phyloP scores from a whole-genome alignment of 2,329 filamentous ascomycete species.

The Pseudocercospora musae region DNA sequence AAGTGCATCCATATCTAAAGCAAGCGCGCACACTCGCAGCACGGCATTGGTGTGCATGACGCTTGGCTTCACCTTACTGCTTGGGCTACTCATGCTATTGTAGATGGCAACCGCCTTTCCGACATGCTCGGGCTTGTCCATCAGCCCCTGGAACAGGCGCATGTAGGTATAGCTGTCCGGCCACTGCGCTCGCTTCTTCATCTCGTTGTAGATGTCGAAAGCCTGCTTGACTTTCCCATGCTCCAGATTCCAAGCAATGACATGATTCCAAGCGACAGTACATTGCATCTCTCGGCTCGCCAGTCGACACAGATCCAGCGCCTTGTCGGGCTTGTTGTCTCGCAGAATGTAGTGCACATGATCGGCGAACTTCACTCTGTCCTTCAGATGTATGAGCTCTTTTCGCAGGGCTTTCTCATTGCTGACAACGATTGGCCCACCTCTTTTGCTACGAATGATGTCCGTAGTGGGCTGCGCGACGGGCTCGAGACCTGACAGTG shows the following conservation, averaged over 20 bases:
- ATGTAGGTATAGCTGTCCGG: slow-evolving; percentile 84
- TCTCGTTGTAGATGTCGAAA: slow-evolving; percentile 90
- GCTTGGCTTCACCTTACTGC: slow-evolving; percentile 64
- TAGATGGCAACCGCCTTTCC: slow-evolving; percentile 72
- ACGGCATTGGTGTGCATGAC: slow-evolving; percentile 85
- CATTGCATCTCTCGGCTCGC: slow-evolving; percentile 65
- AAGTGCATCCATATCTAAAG: slow-evolving; percentile 72
- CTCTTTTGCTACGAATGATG: slow-evolving; percentile 2
- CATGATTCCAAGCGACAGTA: slow-evolving; percentile 80
- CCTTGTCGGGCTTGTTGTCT: slow-evolving; percentile 62
- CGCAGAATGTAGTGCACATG: slow-evolving; percentile 61
- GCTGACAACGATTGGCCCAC: slow-evolving; percentile 6
- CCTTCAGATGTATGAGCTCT: slow-evolving; percentile 62
- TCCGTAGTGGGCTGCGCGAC: slow-evolving; percentile 6
- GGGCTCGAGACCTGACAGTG: slow-evolving; percentile 31
- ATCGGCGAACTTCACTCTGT: slow-evolving; percentile 70
- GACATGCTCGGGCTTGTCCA: slow-evolving; percentile 57
- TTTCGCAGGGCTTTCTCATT: slow-evolving; percentile 42
- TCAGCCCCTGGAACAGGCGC: slow-evolving; percentile 73
- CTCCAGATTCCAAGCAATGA: slow-evolving; percentile 69
- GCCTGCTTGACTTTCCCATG: slow-evolving; percentile 60
- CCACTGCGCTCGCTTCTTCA: slow-evolving; percentile 86
- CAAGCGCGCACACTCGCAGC: slow-evolving; percentile 74
- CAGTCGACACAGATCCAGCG: slow-evolving; percentile 63
- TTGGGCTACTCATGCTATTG: slow-evolving; percentile 65